Conservation (phyloP, 805 yeast species). For the Saturnispora saitoi region DNA sequence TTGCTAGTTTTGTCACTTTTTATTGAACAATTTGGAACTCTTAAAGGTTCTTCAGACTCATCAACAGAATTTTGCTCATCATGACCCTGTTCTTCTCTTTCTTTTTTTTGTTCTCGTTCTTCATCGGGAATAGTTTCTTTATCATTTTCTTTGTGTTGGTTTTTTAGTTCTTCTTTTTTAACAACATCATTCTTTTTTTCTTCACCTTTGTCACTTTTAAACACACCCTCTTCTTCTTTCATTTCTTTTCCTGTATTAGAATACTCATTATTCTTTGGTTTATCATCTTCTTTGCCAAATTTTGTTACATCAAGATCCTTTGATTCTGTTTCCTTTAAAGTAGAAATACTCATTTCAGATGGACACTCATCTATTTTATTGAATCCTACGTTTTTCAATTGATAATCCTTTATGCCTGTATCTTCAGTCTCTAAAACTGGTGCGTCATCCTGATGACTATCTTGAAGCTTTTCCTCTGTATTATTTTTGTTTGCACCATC, state of each 20-base stretch:
- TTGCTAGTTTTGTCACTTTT: neutral
- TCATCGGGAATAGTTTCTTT: neutral
- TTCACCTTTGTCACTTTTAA: neutral
- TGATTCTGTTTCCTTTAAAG: too few species aligned
- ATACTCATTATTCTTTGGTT: too few species aligned
- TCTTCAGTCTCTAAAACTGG: too few species aligned
- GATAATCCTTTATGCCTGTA: neutral
- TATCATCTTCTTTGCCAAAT: neutral
- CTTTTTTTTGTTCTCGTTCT: neutral
- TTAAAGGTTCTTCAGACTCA: neutral
- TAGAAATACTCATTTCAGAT: too few species aligned
- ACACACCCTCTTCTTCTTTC: too few species aligned
- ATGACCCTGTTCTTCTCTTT: neutral
- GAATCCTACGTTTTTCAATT: neutral
- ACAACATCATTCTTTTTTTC: neutral
- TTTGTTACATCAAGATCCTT: too few species aligned
- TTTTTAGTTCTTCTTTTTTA: neutral
- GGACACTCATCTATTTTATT: too few species aligned
- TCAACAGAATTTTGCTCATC: neutral
- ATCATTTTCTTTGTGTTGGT: neutral
- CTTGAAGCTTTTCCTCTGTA: neutral
- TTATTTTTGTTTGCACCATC: neutral
- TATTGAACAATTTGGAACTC: neutral
- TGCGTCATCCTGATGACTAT: too few species aligned
- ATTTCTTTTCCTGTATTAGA: neutral